These are phyloP conservation scores for Apiospora hydei DNA, from an alignment of 2,329 filamentous ascomycete genomes.

Conservation along the genomic window DNA sequence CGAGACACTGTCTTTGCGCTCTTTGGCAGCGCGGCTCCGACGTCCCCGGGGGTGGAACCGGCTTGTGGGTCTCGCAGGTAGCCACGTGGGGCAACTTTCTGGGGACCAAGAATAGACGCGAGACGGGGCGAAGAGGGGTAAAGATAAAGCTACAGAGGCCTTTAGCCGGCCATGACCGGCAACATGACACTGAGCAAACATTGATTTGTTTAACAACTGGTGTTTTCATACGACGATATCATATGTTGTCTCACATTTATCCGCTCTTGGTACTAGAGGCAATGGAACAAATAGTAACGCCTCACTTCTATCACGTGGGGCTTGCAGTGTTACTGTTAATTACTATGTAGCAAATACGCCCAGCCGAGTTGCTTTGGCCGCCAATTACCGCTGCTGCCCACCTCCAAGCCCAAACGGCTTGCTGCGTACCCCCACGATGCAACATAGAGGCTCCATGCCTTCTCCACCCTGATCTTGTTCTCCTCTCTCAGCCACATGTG, in stretches of 20 bases:
- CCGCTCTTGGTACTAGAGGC: not conserved
- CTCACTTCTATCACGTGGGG: not conserved
- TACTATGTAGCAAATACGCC: not conserved
- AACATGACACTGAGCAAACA: not conserved
- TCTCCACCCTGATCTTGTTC: not conserved
- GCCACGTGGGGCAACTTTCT: conserved; percentile 2
- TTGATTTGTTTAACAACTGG: not conserved
- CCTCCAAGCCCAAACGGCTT: not conserved
- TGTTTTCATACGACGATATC: not conserved
- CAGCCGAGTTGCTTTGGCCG: not conserved
- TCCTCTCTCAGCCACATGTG: not conserved
- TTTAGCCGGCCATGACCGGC: not conserved
- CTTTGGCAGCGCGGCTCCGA: conserved; percentile 14
- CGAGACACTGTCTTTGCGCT: not conserved
- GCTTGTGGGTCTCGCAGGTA: not conserved
- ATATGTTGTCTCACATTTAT: not conserved
- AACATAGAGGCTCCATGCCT: conserved; percentile 1
- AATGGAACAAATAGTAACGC: not conserved
- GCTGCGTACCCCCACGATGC: not conserved
- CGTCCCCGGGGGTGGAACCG: conserved; percentile 17
- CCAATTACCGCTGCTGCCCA: not conserved
- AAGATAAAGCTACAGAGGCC: not conserved
- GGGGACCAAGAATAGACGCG: not conserved
- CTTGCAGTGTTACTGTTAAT: not conserved
- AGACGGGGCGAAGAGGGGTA: not conserved